Base-by-base conservation (phyloP, 768 basidiomycete species). In the Galerina marginata region DNA sequence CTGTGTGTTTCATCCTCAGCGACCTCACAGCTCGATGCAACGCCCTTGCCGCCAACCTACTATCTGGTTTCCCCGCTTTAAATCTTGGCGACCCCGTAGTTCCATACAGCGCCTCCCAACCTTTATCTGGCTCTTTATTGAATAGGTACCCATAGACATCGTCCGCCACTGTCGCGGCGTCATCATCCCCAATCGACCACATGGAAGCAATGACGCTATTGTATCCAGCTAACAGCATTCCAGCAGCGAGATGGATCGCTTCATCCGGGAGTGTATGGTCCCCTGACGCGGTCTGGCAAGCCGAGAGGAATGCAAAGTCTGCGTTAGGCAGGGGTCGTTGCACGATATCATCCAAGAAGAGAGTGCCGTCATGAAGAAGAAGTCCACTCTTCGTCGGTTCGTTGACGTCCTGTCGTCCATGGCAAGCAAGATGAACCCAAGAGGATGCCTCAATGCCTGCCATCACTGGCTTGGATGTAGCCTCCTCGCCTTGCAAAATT, bases 251-350 rank as follows among this genome's bases (percentile, higher is more conserved):
- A 68, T 79, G 76, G 9, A 78, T 64, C 0, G 72, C 72, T 47
- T 80, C 79, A 7, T 77, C 72, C 0, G 71, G 49, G 1, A 74
- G 55, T 25, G 54, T 51, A 23, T 63, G 49, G 20, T 70, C 69
- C 0, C 77, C 73, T n/a, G 62, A 68, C 1, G 74, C 72, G 4
- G 76, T 81, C 47, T 80, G 69, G 54, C 80, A 81, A 0, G 79
- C 79, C 1, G 79, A 78, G 4, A 81, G 66, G 61, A 77, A 74
- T 0, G 78, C 78, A 46, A 80, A 65, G 26, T 69, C 65, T 9
- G 67, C 59, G 25, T 59, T 45, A 9, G 45, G 48, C 16, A 69
- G 51, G 11, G 56, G 50, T 20, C 46, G 42, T 37, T 63, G 43
- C 15, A 65, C 53, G 14, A 66, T 63, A 14, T 42, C 46, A 4